Conservation (phyloP, 2,329 filamentous ascomycete genomes). For the Claviceps citrina region DNA sequence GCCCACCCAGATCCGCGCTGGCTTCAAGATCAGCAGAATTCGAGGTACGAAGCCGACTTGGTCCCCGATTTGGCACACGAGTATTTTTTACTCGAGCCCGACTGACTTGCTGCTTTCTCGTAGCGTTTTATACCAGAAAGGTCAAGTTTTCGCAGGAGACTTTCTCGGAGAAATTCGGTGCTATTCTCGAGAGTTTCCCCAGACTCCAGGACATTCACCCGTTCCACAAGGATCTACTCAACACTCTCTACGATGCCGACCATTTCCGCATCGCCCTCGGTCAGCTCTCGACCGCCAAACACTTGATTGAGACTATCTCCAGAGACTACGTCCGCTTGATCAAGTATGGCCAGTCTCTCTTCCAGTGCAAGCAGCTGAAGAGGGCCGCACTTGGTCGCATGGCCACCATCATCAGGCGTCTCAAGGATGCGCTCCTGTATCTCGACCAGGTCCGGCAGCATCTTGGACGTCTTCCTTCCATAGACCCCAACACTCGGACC, state of each 20-base stretch:
- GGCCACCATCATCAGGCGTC: slow-evolving; percentile 87
- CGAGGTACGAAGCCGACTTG: slow-evolving; percentile 31
- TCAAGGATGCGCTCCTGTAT: slow-evolving; percentile 90
- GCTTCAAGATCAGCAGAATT: slow-evolving; percentile 90
- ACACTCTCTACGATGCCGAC: slow-evolving; percentile 96
- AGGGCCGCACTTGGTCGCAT: slow-evolving; percentile 89
- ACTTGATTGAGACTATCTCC: slow-evolving; percentile 88
- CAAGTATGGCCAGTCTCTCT: slow-evolving; percentile 92
- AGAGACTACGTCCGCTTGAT: slow-evolving; percentile 84
- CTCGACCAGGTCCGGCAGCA: slow-evolving; percentile 87
- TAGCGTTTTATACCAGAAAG: slow-evolving; percentile 88
- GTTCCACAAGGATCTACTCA: slow-evolving; percentile 70
- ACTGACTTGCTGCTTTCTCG: no score
- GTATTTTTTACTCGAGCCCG: no score
- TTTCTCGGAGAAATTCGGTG: slow-evolving; percentile 81
- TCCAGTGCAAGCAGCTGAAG: slow-evolving; percentile 99
- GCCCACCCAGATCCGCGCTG: slow-evolving; percentile 86
- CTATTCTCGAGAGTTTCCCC: slow-evolving; percentile 86
- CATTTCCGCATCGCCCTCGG: slow-evolving; percentile 95
- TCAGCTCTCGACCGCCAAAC: slow-evolving; percentile 89
- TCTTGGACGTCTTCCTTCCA: slow-evolving; percentile 90
- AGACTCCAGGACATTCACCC: slow-evolving; percentile 88
- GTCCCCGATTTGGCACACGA: neutral
- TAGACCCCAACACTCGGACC: slow-evolving; percentile 93
- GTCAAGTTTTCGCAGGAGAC: slow-evolving; percentile 98